These are phyloP conservation scores for Breviolum minutum DNA, from an alignment of 73 alveolate species.

Conservation along the genomic window DNA sequence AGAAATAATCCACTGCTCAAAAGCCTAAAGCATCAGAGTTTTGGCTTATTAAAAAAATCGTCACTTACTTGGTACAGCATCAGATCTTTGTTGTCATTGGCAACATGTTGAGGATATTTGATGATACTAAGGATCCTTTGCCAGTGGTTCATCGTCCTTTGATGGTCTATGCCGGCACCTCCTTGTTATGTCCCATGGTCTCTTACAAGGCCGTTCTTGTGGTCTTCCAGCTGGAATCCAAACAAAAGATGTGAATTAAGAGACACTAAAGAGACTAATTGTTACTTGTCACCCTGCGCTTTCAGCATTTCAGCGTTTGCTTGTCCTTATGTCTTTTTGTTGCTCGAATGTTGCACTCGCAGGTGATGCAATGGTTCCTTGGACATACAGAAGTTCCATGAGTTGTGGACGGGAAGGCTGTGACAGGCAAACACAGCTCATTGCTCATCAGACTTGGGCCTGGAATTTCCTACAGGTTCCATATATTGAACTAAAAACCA, in stretches of 20 bases:
- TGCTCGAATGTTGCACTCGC: background rate
- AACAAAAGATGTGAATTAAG: no score
- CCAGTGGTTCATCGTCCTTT: conserved; percentile 94
- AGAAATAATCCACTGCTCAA: no score
- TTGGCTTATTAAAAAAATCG: background rate
- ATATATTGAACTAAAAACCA: no score
- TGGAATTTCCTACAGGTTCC: no score
- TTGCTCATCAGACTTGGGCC: no score
- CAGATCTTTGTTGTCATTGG: background rate
- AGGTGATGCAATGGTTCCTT: conserved; percentile 63
- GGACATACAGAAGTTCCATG: background rate
- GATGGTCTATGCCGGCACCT: conserved; percentile 85
- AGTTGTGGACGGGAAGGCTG: background rate
- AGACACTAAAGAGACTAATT: background rate
- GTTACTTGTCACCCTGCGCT: background rate
- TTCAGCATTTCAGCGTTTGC: background rate
- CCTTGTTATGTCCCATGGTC: conserved; percentile 70
- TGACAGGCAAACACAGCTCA: no score
- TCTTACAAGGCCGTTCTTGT: conserved; percentile 37
- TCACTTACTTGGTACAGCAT: background rate
- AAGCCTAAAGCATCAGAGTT: no score
- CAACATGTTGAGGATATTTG: background rate
- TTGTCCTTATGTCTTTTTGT: background rate
- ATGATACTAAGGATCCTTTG: conserved; percentile 27
- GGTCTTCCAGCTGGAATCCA: no score